Conservation (phyloP, 768 basidiomycete species). For the Astraeus odoratus region DNA sequence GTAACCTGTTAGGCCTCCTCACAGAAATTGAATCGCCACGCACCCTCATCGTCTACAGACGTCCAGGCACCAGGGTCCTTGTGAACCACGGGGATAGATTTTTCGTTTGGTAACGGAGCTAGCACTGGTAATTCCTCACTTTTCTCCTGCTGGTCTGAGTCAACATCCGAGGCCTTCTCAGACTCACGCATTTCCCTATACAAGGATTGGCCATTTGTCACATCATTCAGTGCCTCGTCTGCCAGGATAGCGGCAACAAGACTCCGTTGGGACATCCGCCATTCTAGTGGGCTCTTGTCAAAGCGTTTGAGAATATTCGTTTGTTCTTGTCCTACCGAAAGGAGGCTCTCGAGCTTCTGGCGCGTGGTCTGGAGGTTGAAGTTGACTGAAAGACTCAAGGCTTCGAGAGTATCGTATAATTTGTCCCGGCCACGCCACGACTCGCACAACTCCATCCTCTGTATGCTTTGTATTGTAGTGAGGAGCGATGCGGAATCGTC, state of each 20-base stretch:
- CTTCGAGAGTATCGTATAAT: conserved; percentile 23
- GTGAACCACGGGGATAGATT: background rate
- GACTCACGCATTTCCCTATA: conserved; percentile 7
- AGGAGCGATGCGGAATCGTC: conserved; percentile 41
- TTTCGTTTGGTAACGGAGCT: conserved; percentile 12
- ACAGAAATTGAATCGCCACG: background rate
- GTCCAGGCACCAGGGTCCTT: background rate
- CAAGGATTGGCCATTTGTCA: conserved; percentile 12
- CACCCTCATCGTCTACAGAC: conserved; percentile 14
- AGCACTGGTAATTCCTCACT: conserved; percentile 1
- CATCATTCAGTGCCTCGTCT: conserved; percentile 13
- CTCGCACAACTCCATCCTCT: conserved; percentile 20
- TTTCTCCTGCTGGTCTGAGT: background rate
- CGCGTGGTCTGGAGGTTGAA: conserved; percentile 29
- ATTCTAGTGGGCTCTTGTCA: conserved; percentile 37
- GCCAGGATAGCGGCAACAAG: conserved; percentile 23
- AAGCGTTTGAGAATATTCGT: conserved; percentile 30
- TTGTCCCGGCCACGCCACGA: conserved; percentile 15
- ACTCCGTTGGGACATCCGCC: conserved; percentile 39
- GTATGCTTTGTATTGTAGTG: conserved; percentile 30
- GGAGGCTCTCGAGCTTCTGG: conserved; percentile 34
- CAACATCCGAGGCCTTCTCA: conserved; percentile 9
- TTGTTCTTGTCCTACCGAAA: conserved; percentile 35
- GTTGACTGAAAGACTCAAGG: conserved; percentile 24
- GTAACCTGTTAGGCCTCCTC: conserved; percentile 1